phyloP scores from a whole-genome alignment of 225 moss, liverwort and hornwort species.

The Lunularia cruciata region DNA sequence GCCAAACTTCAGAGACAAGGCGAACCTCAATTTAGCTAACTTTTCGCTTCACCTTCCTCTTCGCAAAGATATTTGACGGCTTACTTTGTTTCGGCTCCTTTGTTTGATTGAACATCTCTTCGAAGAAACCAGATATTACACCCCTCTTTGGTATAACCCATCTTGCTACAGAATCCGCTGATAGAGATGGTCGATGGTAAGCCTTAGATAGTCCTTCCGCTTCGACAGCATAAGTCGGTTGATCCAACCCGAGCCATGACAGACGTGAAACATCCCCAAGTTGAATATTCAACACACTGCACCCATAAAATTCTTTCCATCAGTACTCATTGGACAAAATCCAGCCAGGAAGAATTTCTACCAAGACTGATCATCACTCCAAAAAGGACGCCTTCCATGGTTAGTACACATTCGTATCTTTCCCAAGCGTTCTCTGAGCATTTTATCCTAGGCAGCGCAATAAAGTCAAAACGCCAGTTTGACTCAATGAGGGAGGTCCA shows the following conservation, averaged over 20 bases:
- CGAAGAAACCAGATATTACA: constrained; percentile 76
- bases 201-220: constrained; percentile 48
- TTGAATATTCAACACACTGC: constrained; percentile 83
- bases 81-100: constrained; percentile 75
- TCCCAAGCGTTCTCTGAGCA: no score
- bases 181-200: constrained; percentile 74
- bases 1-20: no score
- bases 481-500: no score
- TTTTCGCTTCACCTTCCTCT: constrained; percentile 93
- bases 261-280: constrained; percentile 87
- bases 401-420: no score
- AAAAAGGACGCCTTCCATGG: no score
- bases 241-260: constrained; percentile 69
- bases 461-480: no score
- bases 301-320: no score
- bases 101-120: constrained; percentile 67
- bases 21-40: no score
- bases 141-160: constrained; percentile 87
- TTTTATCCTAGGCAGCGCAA: no score
- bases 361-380: no score
- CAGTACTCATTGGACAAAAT: background rate
- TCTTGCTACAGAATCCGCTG: constrained; percentile 70
- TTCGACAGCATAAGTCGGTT: constrained; percentile 37
- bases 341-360: no score
- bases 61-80: constrained; percentile 76